phyloP scores from a whole-genome alignment of 192 early-diverging fungal species.

The Irineochytrium annulatum region DNA sequence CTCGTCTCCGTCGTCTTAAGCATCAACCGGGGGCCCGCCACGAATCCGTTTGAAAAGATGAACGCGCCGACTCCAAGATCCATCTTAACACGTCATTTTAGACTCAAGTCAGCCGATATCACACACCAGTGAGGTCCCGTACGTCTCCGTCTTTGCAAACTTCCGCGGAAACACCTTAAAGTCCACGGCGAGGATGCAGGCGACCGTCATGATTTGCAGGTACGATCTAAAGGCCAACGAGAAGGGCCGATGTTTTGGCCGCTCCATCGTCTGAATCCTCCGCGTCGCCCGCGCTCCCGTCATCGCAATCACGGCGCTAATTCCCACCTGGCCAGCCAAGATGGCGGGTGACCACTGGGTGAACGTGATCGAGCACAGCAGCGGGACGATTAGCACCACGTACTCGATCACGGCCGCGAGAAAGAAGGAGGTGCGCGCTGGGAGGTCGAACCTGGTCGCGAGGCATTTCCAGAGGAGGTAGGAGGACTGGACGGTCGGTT shows the following conservation, averaged over 20 bases:
- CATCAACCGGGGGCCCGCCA: constrained; percentile 52
- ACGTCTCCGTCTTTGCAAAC: constrained; percentile 89
- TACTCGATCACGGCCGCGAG: constrained; percentile 11
- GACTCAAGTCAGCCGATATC: background rate
- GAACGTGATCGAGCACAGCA: constrained; percentile 17
- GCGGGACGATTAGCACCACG: constrained; percentile 12
- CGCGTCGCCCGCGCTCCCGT: background rate
- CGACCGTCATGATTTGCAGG: constrained; percentile 41
- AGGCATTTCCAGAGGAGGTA: constrained; percentile 23
- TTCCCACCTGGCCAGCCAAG: constrained; percentile 1
- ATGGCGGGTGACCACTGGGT: background rate
- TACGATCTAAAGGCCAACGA: constrained; percentile 27
- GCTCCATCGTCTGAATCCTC: background rate
- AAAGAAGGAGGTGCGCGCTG: background rate
- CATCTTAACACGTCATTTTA: constrained; percentile 57
- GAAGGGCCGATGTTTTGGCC: constrained; percentile 1
- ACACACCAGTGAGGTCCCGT: constrained; percentile 78
- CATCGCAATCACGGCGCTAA: constrained; percentile 5
- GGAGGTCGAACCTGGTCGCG: background rate
- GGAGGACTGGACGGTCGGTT: constrained; percentile 12
- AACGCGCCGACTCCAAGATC: constrained; percentile 91
- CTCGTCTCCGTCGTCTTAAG: background rate
- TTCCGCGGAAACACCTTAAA: constrained; percentile 84
- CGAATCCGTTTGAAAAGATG: constrained; percentile 87
- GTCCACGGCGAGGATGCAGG: constrained; percentile 91